Percentiles rank a stretch among this genome's conserved stretches.
Conservation (phyloP, 208 protist genomes). For the Trypanosoma platydactyli region DNA sequence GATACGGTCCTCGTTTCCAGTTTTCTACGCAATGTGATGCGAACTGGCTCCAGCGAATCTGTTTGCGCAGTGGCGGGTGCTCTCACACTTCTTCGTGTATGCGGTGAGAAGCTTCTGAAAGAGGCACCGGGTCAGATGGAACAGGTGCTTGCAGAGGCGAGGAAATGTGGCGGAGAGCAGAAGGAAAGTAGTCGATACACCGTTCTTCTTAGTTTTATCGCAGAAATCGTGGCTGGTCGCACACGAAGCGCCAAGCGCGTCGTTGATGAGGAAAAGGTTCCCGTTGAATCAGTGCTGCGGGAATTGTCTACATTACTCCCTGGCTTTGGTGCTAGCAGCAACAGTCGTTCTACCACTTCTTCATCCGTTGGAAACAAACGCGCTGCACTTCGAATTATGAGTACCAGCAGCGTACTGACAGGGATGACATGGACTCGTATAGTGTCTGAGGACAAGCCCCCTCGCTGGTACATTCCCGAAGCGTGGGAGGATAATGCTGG, state of each 20-base stretch:
- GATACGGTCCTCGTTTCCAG: constrained; percentile 58
- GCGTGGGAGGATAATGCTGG: constrained; percentile 23
- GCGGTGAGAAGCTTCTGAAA: constrained; percentile 81
- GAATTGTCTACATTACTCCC: constrained; percentile 58
- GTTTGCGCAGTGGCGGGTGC: constrained; percentile 56
- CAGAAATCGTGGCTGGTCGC: constrained; percentile 55
- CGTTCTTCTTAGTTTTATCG: constrained; percentile 67
- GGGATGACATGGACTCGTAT: constrained; percentile 56
- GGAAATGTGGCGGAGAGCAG: constrained; percentile 9
- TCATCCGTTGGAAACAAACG: constrained; percentile 31
- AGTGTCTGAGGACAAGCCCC: constrained; percentile 46
- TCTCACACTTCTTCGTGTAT: constrained; percentile 65
- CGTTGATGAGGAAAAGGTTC: constrained; percentile 43
- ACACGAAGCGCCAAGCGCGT: constrained; percentile 48
- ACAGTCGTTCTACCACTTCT: background rate
- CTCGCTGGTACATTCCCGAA: constrained; percentile 64
- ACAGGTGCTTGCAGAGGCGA: constrained; percentile 44
- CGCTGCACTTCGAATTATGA: constrained; percentile 56
- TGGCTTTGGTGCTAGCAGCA: constrained; percentile 12
- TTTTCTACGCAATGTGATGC: constrained; percentile 51
- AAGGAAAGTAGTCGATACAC: constrained; percentile 45
- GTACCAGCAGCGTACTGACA: constrained; percentile 48
- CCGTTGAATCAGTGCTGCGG: constrained; percentile 54
- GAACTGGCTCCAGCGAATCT: constrained; percentile 24
- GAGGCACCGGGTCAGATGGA: constrained; percentile 69